Conservation (phyloP, 306 rosid species). For the Carpinus viminea region DNA sequence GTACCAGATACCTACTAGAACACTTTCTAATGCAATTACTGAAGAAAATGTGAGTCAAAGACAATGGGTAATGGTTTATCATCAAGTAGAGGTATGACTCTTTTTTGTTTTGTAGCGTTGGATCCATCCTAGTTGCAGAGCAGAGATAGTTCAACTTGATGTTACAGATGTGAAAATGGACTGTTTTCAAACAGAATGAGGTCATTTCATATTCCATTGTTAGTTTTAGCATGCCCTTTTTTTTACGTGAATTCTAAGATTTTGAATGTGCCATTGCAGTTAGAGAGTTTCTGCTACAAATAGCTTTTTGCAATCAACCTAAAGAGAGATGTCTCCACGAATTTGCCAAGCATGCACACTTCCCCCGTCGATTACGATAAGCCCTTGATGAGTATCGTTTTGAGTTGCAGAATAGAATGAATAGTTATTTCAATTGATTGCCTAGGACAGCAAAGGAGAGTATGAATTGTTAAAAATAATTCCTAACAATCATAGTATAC, state of each 20-base stretch:
- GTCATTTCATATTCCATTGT: conserved; percentile 4
- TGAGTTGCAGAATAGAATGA: background rate
- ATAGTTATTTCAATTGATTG: background rate
- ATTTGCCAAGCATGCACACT: background rate
- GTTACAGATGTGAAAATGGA: conserved; percentile 95
- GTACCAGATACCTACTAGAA: background rate
- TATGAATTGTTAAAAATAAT: background rate
- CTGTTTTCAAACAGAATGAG: conserved; percentile 47
- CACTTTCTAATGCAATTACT: background rate
- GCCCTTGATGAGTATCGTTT: background rate
- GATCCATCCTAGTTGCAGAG: conserved; percentile 82
- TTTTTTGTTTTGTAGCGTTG: conserved; percentile 55
- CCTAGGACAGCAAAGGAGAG: background rate
- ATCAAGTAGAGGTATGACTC: background rate
- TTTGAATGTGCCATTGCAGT: background rate
- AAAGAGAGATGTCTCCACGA: background rate
- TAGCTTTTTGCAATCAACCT: background rate
- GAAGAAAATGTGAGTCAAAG: background rate
- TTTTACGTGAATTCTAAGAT: background rate
- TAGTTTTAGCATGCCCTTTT: background rate
- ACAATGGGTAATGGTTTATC: background rate
- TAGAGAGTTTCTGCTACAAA: background rate
- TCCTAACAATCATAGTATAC: background rate
- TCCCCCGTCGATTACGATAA: background rate
- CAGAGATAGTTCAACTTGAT: conserved; percentile 87